Conservation (phyloP, 176 grass and related monocot genomes). For the Aegilops speltoides region DNA sequence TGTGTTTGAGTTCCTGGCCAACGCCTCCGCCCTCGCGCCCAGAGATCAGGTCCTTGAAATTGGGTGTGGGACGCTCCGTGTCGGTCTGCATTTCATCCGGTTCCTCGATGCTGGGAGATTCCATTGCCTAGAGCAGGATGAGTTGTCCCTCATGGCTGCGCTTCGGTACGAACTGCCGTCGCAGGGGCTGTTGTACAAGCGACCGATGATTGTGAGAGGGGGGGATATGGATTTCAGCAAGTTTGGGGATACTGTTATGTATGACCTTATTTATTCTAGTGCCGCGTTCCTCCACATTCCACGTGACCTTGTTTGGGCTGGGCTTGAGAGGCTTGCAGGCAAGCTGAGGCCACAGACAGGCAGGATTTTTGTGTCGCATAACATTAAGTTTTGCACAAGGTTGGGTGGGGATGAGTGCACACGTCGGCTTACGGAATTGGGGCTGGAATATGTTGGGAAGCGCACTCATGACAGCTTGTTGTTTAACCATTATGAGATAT, state of each 20-base stretch:
- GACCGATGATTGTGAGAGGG: slow-evolving; percentile 71
- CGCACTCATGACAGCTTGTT: slow-evolving; percentile 89
- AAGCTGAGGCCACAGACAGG: slow-evolving; percentile 75
- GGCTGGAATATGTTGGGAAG: slow-evolving; percentile 72
- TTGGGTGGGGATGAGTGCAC: slow-evolving; percentile 72
- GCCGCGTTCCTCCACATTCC: slow-evolving; percentile 85
- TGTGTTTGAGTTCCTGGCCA: slow-evolving; percentile 83
- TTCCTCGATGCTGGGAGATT: slow-evolving; percentile 70
- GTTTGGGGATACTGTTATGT: slow-evolving; percentile 68
- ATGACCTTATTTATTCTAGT: slow-evolving; percentile 94
- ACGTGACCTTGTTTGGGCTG: slow-evolving; percentile 82
- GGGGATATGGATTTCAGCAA: slow-evolving; percentile 87
- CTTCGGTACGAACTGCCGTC: slow-evolving; percentile 78
- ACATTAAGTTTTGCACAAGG: slow-evolving; percentile 90
- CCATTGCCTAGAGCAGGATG: slow-evolving; percentile 92
- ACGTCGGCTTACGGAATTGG: slow-evolving; percentile 53
- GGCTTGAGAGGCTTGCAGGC: slow-evolving; percentile 64
- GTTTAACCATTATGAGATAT: slow-evolving; percentile 97
- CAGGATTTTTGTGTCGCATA: slow-evolving; percentile 89
- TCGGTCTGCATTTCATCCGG: slow-evolving; percentile 87
- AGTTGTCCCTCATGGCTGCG: slow-evolving; percentile 83
- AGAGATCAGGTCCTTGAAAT: slow-evolving; percentile 76
- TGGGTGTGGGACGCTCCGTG: slow-evolving; percentile 89
- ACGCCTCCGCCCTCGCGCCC: slow-evolving; percentile 42
- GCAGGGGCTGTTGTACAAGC: slow-evolving; percentile 79